A percentile compares a stretch with the other conserved stretches of the same genome.
Evolutionary conservation across 495 filamentous ascomycete genomes (phyloP).

Genomic region (Xylaria sp.): DNA sequence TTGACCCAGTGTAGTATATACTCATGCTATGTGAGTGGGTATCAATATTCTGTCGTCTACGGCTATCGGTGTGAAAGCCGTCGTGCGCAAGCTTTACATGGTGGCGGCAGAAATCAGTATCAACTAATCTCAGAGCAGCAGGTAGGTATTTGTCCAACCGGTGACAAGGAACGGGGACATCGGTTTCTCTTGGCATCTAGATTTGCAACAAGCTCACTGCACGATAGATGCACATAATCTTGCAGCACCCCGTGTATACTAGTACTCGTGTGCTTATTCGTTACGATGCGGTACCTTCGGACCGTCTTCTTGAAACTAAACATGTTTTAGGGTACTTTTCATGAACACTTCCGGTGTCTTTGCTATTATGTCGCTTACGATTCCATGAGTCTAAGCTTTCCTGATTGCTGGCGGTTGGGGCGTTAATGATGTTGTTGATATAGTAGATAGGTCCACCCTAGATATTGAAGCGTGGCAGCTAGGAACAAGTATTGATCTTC

Average conservation of each 20-base stretch:
- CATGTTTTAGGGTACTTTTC: neutral
- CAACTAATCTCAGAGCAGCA: no score
- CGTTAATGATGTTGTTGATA: neutral
- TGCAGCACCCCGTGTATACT: conserved; percentile 1
- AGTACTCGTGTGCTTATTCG: neutral
- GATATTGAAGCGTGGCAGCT: neutral
- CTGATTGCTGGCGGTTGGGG: neutral
- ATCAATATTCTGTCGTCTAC: neutral
- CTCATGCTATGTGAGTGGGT: neutral
- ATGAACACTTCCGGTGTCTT: neutral
- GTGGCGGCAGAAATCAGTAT: neutral
- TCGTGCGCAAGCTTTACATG: neutral
- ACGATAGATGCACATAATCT: conserved; percentile 6
- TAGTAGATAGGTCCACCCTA: no score
- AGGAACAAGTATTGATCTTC: conserved; percentile 1
- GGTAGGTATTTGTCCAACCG: neutral
- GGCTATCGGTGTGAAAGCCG: neutral
- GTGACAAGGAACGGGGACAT: neutral
- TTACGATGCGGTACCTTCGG: neutral
- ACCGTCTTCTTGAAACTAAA: neutral
- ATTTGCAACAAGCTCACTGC: neutral
- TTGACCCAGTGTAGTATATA: neutral
- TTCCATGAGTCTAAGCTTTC: neutral
- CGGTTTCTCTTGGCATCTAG: neutral
- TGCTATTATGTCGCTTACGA: neutral